Evolutionary conservation across 352 stramenopile genomes (phyloP), one percentile per base, ranked within the genome.

Genomic region (Phytophthora sojae): DNA sequence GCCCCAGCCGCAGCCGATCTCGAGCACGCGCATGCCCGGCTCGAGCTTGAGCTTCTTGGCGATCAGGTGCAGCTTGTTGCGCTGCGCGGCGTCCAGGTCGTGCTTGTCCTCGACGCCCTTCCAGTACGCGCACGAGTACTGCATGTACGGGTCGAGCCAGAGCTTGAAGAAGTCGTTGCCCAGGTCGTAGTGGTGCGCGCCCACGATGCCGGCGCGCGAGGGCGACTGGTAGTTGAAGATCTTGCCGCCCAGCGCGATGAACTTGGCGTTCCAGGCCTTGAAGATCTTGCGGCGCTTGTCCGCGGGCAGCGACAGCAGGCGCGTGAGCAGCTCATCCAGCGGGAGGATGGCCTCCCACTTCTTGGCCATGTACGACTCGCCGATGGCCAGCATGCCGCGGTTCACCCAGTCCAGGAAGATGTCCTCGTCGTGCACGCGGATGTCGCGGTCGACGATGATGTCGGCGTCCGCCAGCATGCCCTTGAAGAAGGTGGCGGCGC

Each of bases 1-100:
- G n/a, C 90, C 91, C 91, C 91, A 97, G 65, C 91, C 91, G 60
- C 88, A 97, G 29, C 91, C 91, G 61, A 97, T 97, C 65, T 97
- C 91, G 29, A 97, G 84, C 61, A 97, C 90, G 26, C 76, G 76
- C 86, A 96, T 94, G 58, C 86, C 88, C 23, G 83, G 80, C 77
- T 94, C 77, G 56, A 97, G 81, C 67, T 95, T 93, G 62, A 94
- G 88, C 77, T 94, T 94, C 66, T 89, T 85, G 61, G 89, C 92
- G 45, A 97, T 95, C 73, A 93, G 64, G 70, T 96, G 88, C 50
- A 97, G 76, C 76, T 97, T 97, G 78, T 94, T 91, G 47, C 83
- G 68, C 69, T 97, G 90, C 30, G 91, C 91, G 23, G 91, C 83
- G 69, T 96, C 83, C 50, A 97, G 77, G 76, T 95, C 81, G 58